Percentiles rank a stretch among this genome's conserved stretches.
Evolutionary conservation across 768 basidiomycete species (phyloP).

Genomic region (Rhodosporidiobolus sp.): DNA sequence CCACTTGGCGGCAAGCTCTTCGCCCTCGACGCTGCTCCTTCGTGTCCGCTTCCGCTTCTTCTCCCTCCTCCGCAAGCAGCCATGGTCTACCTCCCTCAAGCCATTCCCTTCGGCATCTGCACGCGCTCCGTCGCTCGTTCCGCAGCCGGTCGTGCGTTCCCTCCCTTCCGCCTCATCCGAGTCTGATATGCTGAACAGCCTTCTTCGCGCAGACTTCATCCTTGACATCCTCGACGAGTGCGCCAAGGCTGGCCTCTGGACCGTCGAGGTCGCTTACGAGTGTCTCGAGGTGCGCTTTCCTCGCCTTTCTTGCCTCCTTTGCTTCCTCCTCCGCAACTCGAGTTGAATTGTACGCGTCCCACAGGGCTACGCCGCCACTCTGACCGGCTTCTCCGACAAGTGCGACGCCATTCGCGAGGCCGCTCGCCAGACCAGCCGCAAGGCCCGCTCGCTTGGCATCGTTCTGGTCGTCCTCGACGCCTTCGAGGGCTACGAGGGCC

Average conservation of each 20-base stretch:
- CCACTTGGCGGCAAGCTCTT: no score
- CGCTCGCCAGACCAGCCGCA: constrained; percentile 4
- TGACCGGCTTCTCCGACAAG: neutral
- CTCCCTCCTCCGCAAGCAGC: no score
- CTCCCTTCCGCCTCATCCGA: neutral
- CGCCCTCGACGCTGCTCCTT: no score
- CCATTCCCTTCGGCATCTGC: constrained; percentile 16
- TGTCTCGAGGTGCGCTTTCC: constrained; percentile 9
- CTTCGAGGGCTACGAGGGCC: constrained; percentile 16
- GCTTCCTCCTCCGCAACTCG: neutral
- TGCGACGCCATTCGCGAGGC: constrained; percentile 13
- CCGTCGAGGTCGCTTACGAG: constrained; percentile 13
- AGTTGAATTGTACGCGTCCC: no score
- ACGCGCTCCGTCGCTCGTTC: constrained; percentile 7
- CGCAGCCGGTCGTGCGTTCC: neutral
- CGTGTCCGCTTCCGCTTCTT: no score
- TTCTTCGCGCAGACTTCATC: constrained; percentile 1
- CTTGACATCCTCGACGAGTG: constrained; percentile 13
- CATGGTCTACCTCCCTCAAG: constrained; percentile 13
- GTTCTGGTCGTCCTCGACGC: constrained; percentile 13
- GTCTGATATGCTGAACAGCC: neutral
- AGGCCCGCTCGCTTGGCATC: neutral
- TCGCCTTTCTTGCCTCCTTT: neutral
- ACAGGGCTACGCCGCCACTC: constrained; percentile 9
- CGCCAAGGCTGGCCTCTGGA: constrained; percentile 8